These are phyloP conservation scores for Infundibulicybe gibba DNA, from an alignment of 768 basidiomycete genomes.

Conservation along the genomic window DNA sequence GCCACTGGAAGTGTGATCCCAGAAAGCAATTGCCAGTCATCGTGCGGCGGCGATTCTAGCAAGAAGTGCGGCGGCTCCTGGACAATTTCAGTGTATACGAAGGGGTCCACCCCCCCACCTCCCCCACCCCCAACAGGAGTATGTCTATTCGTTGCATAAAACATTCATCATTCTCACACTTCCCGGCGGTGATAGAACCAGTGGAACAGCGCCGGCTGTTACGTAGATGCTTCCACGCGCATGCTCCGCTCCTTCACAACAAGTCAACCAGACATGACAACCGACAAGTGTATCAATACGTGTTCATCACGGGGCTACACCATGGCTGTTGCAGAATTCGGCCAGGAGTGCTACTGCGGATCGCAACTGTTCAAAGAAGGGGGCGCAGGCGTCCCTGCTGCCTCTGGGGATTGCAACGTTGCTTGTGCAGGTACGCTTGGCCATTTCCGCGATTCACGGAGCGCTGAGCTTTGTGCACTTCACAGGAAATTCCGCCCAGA, in stretches of 20 bases:
- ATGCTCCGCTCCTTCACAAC: constrained; percentile 21
- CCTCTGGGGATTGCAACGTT: constrained; percentile 20
- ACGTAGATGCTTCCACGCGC: constrained; percentile 20
- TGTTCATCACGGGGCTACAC: constrained; percentile 23
- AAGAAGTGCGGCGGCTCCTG: constrained; percentile 11
- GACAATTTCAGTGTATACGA: constrained; percentile 15
- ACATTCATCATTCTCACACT: not conserved
- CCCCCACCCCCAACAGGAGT: not conserved
- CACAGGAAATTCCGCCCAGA: not conserved
- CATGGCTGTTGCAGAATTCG: constrained; percentile 31
- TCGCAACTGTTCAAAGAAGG: constrained; percentile 18
- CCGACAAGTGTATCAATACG: constrained; percentile 20
- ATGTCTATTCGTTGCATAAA: not conserved
- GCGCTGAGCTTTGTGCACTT: not conserved
- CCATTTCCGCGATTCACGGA: not conserved
- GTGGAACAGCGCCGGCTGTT: constrained; percentile 30
- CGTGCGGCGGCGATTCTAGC: constrained; percentile 13
- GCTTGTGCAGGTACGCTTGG: constrained; percentile 25
- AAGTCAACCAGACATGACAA: constrained; percentile 22
- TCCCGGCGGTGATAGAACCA: constrained; percentile 1
- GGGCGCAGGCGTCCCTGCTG: constrained; percentile 14
- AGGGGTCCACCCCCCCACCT: not conserved
- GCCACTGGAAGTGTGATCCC: constrained; percentile 21
- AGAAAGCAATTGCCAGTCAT: constrained; percentile 13
- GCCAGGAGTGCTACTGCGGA: constrained; percentile 31